A percentile compares a stretch with the other conserved stretches of the same genome.
Evolutionary conservation across 1,284 basidiomycete species (phyloP).

Genomic region (Cerrena zonata): DNA sequence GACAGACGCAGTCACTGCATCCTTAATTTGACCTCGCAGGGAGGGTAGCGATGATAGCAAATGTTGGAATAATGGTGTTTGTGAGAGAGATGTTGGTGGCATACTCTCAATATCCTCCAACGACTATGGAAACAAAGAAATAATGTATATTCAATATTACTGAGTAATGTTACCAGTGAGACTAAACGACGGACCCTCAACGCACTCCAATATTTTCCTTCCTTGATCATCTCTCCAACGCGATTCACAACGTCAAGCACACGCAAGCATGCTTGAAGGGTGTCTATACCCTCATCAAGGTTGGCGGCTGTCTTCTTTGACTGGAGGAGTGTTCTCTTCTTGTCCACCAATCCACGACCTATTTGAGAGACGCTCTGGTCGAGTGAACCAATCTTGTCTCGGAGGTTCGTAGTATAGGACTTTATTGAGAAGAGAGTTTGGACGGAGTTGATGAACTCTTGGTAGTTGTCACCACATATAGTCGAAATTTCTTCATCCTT

Average conservation of each 20-base stretch:
- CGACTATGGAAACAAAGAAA: slow-evolving; percentile 50
- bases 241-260: slow-evolving; percentile 93
- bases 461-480: slow-evolving; percentile 93
- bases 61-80: slow-evolving; percentile 90
- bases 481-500: slow-evolving; percentile 95
- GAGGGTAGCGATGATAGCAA: slow-evolving; percentile 89
- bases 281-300: slow-evolving; percentile 93
- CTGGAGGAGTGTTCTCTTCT: slow-evolving; percentile 85
- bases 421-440: slow-evolving; percentile 93
- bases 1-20: slow-evolving; percentile 88
- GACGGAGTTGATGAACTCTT: slow-evolving; percentile 95
- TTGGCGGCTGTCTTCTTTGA: slow-evolving; percentile 88
- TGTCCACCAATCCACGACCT: slow-evolving; percentile 80
- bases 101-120: slow-evolving; percentile 90
- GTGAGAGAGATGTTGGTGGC: slow-evolving; percentile 83
- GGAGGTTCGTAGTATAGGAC: slow-evolving; percentile 77
- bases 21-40: slow-evolving; percentile 82
- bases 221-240: slow-evolving; percentile 86
- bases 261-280: slow-evolving; percentile 85
- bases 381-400: slow-evolving; percentile 69
- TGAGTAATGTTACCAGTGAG: slow-evolving; percentile 17
- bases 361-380: slow-evolving; percentile 73
- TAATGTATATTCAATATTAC: slow-evolving; percentile 22
- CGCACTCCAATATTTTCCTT: slow-evolving; percentile 94
- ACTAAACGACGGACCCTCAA: slow-evolving; percentile 68